These are phyloP conservation scores for Blastobotrys ciferrii DNA, from an alignment of 1,139 yeast genomes.

Conservation along the genomic window DNA sequence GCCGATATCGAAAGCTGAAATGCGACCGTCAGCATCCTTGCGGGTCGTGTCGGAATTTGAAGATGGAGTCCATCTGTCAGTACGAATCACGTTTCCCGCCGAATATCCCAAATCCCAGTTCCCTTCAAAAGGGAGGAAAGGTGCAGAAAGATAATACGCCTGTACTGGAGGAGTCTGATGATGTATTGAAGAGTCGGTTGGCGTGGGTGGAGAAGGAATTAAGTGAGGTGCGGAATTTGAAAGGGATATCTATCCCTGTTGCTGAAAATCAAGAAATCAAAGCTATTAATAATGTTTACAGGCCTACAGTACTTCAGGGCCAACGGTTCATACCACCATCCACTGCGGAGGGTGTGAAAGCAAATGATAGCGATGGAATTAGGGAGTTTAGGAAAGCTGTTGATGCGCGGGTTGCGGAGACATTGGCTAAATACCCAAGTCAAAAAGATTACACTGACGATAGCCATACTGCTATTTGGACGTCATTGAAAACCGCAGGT, in stretches of 20 bases:
- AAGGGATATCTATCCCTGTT: neutral
- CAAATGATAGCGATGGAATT: neutral
- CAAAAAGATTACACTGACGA: neutral
- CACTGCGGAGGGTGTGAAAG: neutral
- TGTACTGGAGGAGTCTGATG: neutral
- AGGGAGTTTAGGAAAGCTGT: neutral
- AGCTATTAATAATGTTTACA: neutral
- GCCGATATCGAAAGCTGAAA: conserved; percentile 28
- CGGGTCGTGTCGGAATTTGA: conserved; percentile 24
- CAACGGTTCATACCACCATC: neutral
- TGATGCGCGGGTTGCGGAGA: neutral
- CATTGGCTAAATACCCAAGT: neutral
- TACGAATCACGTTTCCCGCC: conserved; percentile 18
- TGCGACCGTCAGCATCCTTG: conserved; percentile 29
- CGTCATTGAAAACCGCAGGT: neutral
- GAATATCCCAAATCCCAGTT: conserved; percentile 2
- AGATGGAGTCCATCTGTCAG: conserved; percentile 20
- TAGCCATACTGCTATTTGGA: neutral
- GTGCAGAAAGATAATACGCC: neutral
- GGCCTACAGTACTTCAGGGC: neutral
- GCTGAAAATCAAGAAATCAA: neutral
- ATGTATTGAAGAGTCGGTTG: neutral
- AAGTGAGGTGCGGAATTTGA: neutral
- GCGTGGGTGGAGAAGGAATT: conserved; percentile 4
- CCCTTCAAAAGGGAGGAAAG: neutral